Evolutionary conservation across 1,139 yeast genomes (phyloP), one percentile per base, ranked within the genome.

Genomic region (Geotrichum phurueaensis): DNA sequence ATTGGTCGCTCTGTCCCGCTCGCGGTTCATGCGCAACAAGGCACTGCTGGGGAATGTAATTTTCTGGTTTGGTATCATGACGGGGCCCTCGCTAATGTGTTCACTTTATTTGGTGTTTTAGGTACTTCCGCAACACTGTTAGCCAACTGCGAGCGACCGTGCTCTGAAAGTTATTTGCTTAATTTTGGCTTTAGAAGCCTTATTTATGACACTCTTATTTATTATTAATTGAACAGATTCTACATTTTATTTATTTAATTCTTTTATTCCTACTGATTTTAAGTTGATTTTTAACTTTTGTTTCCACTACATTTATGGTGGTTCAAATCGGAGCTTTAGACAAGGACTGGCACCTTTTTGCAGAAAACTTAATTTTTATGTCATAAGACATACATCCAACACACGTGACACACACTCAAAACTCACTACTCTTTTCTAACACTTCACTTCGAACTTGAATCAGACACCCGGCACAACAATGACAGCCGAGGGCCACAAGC

Each of bases 31-130:
- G 57, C 91, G 74, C 62, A 79, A 81, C 64, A 79, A 78, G 63
- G 81, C 81, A 61, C 79, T 86, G 1, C 73, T 91, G 56, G 97
- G 97, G 1, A 92, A 89, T 70, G 81, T 85, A 54, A 77, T 90
- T 20, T 94, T 96, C 75, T 94, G 99, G 99, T 70, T 89, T 60
- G 98, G 98, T 9, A 87, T 94, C 60, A 85, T 90, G 57, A 80
- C 88, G 12, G 97, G 97, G 0, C 98, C 99, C 9, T 86, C 97
- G 65, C 74, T 94, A 68, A 84, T 92, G 77, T 89, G 97, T 71
- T 85, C 96, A 0, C 77, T 90, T 64, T 94, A 94, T 70, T 78
- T 94, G 65, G 84, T 91, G 4, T 90, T 88, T 68, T 92, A 72
- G 67, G 1, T 12, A 18, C 13, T 1, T 27, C 25, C 31, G 6